Conservation (phyloP, 2,329 filamentous ascomycete species). For the Orbilia quercus region DNA sequence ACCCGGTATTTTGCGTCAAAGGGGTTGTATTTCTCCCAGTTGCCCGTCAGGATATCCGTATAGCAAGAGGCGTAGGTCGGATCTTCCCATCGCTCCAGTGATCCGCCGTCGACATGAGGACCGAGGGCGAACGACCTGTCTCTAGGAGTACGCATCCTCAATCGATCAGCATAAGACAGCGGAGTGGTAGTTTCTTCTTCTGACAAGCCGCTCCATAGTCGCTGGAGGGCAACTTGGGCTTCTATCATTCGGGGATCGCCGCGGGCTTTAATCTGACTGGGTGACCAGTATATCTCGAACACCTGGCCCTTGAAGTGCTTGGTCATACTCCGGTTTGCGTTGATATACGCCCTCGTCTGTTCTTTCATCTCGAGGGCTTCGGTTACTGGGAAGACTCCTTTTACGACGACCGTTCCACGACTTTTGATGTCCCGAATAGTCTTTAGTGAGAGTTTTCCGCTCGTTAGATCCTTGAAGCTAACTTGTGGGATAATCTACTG, state of each 20-base stretch:
- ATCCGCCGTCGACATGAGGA: slow-evolving; percentile 79
- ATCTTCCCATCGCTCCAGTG: slow-evolving; percentile 79
- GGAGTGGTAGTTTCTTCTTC: slow-evolving; percentile 69
- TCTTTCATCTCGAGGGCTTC: slow-evolving; percentile 75
- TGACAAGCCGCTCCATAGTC: slow-evolving; percentile 71
- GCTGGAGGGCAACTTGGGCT: slow-evolving; percentile 73
- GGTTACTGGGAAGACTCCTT: slow-evolving; percentile 72
- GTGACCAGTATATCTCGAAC: slow-evolving; percentile 80
- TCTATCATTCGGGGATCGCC: slow-evolving; percentile 73
- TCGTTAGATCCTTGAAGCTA: slow-evolving; percentile 67
- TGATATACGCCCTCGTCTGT: slow-evolving; percentile 74
- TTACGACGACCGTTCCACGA: slow-evolving; percentile 73
- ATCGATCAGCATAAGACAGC: slow-evolving; percentile 75
- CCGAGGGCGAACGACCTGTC: slow-evolving; percentile 77
- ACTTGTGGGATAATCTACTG: slow-evolving; percentile 68
- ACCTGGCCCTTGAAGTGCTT: slow-evolving; percentile 77
- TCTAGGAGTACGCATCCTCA: slow-evolving; percentile 77
- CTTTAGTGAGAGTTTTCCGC: slow-evolving; percentile 39
- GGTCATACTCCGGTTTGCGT: slow-evolving; percentile 70
- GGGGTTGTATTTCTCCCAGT: slow-evolving; percentile 83
- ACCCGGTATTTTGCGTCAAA: slow-evolving; percentile 81
- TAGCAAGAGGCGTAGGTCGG: slow-evolving; percentile 79
- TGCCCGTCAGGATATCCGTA: slow-evolving; percentile 75
- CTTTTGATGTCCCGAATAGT: slow-evolving; percentile 68
- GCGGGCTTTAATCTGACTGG: slow-evolving; percentile 75